Conservation (phyloP, 805 yeast species). For the Myxozyma monticola region DNA sequence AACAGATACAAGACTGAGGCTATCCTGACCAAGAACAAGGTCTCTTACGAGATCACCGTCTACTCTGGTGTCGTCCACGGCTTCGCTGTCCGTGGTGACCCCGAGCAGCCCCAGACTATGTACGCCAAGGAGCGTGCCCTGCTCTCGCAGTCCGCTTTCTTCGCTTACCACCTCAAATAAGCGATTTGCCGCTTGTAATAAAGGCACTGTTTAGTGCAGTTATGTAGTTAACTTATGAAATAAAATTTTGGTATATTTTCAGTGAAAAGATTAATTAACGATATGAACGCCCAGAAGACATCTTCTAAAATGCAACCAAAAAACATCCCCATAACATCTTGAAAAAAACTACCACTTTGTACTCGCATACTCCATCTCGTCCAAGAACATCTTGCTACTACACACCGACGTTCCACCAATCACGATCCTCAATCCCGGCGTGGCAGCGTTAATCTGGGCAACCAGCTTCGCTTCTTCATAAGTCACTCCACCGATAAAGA, state of each 20-base stretch:
- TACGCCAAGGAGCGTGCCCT: constrained; percentile 31
- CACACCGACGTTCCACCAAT: constrained; percentile 77
- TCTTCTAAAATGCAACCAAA: not conserved
- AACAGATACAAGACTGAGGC: constrained; percentile 62
- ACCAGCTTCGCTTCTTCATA: constrained; percentile 88
- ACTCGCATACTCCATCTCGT: constrained; percentile 42
- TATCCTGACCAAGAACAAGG: constrained; percentile 53
- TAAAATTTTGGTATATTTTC: not conserved
- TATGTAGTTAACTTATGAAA: too few species aligned
- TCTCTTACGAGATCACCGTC: constrained; percentile 60
- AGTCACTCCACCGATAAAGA: constrained; percentile 80
- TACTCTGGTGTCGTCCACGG: constrained; percentile 74
- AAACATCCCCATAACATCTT: not conserved
- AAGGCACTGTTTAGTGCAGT: not conserved
- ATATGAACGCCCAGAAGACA: not conserved
- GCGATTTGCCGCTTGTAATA: not conserved
- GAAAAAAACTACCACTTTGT: constrained; percentile 40
- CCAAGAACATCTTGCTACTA: constrained; percentile 48
- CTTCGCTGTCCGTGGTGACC: constrained; percentile 51
- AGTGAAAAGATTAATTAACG: not conserved
- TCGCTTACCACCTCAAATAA: constrained; percentile 22
- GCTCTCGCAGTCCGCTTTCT: constrained; percentile 20
- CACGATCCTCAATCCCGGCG: constrained; percentile 60
- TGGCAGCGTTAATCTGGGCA: constrained; percentile 61
- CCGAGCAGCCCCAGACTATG: constrained; percentile 15